Base-by-base conservation (phyloP, 2,329 filamentous ascomycete species). In the Monosporascus sp. region DNA sequence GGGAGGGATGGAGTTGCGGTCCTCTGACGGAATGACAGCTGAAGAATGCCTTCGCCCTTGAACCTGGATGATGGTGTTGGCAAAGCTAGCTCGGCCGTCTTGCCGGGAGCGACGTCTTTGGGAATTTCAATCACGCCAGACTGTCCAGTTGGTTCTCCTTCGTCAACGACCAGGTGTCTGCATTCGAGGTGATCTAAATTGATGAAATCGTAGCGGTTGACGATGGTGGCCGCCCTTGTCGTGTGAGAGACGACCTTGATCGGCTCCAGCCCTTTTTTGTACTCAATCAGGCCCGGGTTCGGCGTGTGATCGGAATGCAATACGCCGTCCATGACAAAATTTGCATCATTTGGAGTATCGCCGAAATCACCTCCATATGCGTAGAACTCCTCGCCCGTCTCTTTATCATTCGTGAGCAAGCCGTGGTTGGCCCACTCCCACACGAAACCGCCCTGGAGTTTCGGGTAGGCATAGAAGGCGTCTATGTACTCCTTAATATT, bases 401-500 rank as follows among this genome's bases (percentile, higher is more conserved):
- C 65, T 17, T 66, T 60, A 24, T 71, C 72, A 40, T 69, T 73
- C 26, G 70, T 72, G 9, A 80, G 63, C 65, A 81, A 59, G 56
- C 76, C 60, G 52, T 82, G 79, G 60, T 81, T 82, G 0, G 75
- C 76, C 79, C 79, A 83, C 58, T 82, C 79, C 79, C 80, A 84
- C n/a, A 82, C 75, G 51, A 78, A 81, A 0, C 84, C 84, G 11
- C 84, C 84, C 65, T 86, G 84, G 0, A 87, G 72, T 2, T 74
- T 71, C 1, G 75, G 76, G 55, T 86, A 74, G 45, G 74, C 72
- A 60, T 81, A 80, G 65, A 87, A 88, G 0, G 77, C 73, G 26
- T 85, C 78, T 49, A 84, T 71, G 57, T 88, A 88, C 59, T 87
- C 84, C 60, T 83, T 78, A 57, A 87, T 75, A 1, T 78, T 81